Evolutionary conservation across 768 basidiomycete genomes (phyloP).

Genomic region (Auricularia sp.): DNA sequence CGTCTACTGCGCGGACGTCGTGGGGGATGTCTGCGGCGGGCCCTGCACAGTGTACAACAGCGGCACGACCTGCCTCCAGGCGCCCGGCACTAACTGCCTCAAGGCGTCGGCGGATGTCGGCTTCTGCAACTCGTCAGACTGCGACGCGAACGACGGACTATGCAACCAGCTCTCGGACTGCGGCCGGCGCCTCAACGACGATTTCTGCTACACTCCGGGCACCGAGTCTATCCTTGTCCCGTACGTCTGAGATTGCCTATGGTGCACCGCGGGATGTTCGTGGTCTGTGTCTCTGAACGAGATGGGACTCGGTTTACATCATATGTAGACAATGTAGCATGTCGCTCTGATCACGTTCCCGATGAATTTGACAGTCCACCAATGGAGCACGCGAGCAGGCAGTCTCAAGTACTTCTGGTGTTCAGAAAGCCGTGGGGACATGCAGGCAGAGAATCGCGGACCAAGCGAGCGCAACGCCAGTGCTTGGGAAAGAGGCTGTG

Average conservation of each 20-base stretch:
- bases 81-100: slow-evolving; percentile 23
- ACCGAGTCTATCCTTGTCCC: slow-evolving; percentile 19
- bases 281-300: too few relatives aligned
- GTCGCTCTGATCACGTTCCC: too few relatives aligned
- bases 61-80: slow-evolving; percentile 17
- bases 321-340: too few relatives aligned
- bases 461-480: too few relatives aligned
- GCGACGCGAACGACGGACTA: slow-evolving; percentile 9
- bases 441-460: too few relatives aligned
- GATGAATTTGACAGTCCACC: accelerated
- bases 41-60: slow-evolving; percentile 24
- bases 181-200: slow-evolving; percentile 15
- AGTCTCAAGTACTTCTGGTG: too few relatives aligned
- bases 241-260: neutral
- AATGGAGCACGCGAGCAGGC: too few relatives aligned
- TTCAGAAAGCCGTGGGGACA: too few relatives aligned
- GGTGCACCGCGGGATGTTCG: too few relatives aligned
- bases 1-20: slow-evolving; percentile 18
- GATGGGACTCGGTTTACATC: too few relatives aligned
- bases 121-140: slow-evolving; percentile 19
- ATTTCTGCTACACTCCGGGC: slow-evolving; percentile 23
- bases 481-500: too few relatives aligned
- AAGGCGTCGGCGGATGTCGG: slow-evolving; percentile 20
- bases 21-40: slow-evolving; percentile 19
- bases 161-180: slow-evolving; percentile 18